Conservation (phyloP, 345 rosid genomes). For the Rhodomyrtus tomentosa region DNA sequence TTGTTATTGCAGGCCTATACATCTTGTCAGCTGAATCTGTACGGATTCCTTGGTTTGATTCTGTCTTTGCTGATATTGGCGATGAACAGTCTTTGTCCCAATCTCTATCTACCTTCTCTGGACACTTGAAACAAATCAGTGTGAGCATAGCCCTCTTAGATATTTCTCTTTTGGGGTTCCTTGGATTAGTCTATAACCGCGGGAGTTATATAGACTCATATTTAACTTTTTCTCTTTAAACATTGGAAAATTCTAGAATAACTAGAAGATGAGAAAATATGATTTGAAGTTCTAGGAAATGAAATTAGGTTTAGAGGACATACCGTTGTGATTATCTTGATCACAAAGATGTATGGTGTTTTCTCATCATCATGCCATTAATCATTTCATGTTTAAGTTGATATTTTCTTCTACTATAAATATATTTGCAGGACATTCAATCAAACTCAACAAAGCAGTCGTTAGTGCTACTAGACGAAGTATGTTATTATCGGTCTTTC, state of each 20-base stretch:
- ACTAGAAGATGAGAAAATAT: neutral
- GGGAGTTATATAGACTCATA: neutral
- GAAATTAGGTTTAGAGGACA: neutral
- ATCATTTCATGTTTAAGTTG: neutral
- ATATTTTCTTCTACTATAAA: neutral
- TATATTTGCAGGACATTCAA: slow-evolving; percentile 54
- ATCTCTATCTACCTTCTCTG: slow-evolving; percentile 91
- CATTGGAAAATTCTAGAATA: neutral
- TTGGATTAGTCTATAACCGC: neutral
- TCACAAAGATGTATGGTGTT: neutral
- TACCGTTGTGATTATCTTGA: neutral
- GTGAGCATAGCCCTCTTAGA: slow-evolving; percentile 32
- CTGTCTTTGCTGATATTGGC: slow-evolving; percentile 87
- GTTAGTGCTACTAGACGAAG: slow-evolving; percentile 88
- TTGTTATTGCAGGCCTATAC: slow-evolving; percentile 52
- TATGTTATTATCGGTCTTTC: slow-evolving; percentile 18
- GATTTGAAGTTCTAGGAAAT: neutral
- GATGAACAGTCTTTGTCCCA: slow-evolving; percentile 90
- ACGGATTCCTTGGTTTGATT: slow-evolving; percentile 88
- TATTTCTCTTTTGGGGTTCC: neutral
- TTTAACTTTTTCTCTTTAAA: neutral
- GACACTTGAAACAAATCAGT: slow-evolving; percentile 82
- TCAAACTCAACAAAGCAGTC: slow-evolving; percentile 66
- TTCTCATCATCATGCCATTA: neutral
- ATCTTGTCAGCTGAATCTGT: slow-evolving; percentile 81